Evolutionary conservation across 2,329 filamentous ascomycete species (phyloP).

Genomic region (Diaporthe sp.): DNA sequence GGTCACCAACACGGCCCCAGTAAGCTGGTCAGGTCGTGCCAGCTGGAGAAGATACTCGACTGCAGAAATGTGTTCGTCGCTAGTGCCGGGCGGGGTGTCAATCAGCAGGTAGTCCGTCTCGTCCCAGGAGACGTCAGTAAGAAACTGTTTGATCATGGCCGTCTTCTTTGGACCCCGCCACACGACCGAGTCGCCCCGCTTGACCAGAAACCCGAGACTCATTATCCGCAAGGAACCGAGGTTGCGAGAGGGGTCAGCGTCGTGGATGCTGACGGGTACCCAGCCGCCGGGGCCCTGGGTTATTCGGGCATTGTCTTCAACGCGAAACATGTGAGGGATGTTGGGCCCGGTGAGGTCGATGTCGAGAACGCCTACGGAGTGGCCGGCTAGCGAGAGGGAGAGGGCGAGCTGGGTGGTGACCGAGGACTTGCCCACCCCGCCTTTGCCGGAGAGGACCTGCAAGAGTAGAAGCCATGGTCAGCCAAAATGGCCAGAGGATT

Average conservation of each 20-base stretch:
- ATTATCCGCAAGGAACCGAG: conserved; percentile 83
- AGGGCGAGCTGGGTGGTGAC: conserved; percentile 97
- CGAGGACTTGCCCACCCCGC: conserved; percentile 97
- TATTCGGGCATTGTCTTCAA: conserved; percentile 85
- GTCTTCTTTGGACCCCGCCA: conserved; percentile 99
- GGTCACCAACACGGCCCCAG: conserved; percentile 93
- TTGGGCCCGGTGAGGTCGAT: conserved; percentile 96
- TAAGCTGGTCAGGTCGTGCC: conserved; percentile 76
- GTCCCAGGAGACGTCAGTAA: conserved; percentile 91
- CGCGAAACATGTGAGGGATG: conserved; percentile 93
- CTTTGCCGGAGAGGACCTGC: conserved; percentile 92
- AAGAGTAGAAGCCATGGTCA: conserved; percentile 26
- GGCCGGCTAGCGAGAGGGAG: conserved; percentile 85
- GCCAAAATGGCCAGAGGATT: background rate
- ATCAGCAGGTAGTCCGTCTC: conserved; percentile 92
- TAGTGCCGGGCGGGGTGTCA: conserved; percentile 96
- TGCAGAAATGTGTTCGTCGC: conserved; percentile 96
- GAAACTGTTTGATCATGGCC: conserved; percentile 97
- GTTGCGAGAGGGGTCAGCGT: conserved; percentile 63
- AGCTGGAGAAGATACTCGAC: conserved; percentile 84
- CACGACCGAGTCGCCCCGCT: conserved; percentile 90
- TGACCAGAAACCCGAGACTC: conserved; percentile 92
- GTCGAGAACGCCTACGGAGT: conserved; percentile 94
- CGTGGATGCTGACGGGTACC: conserved; percentile 89
- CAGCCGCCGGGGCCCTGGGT: conserved; percentile 92